Percentiles rank a stretch among this genome's conserved stretches.
phyloP scores from a whole-genome alignment of 2,329 filamentous ascomycete species.

The Knoxdaviesia proteae region DNA sequence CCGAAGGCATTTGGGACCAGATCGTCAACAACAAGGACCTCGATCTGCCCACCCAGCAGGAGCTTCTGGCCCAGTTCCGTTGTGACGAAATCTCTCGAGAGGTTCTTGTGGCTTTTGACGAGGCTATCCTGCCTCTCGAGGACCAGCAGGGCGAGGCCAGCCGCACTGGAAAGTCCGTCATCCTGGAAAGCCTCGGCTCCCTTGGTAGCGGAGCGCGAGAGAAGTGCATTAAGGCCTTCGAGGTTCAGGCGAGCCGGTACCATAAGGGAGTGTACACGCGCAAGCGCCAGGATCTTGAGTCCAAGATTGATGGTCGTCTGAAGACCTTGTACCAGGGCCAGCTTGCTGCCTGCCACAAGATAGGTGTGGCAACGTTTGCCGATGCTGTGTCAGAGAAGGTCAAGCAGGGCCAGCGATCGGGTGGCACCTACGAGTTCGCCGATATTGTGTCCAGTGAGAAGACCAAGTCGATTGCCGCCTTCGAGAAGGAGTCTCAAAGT shows the following conservation, averaged over 20 bases:
- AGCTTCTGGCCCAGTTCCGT: slow-evolving; percentile 86
- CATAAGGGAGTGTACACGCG: slow-evolving; percentile 86
- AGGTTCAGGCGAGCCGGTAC: slow-evolving; percentile 77
- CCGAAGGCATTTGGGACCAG: slow-evolving; percentile 90
- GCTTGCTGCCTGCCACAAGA: slow-evolving; percentile 71
- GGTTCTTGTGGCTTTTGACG: slow-evolving; percentile 67
- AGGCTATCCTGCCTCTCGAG: slow-evolving; percentile 63
- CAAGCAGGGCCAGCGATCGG: slow-evolving; percentile 82
- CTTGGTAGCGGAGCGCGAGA: slow-evolving; percentile 52
- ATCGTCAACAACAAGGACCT: slow-evolving; percentile 98
- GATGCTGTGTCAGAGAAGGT: slow-evolving; percentile 74
- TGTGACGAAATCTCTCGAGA: slow-evolving; percentile 93
- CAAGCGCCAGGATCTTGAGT: slow-evolving; percentile 68
- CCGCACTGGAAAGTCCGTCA: slow-evolving; percentile 48
- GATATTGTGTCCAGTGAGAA: slow-evolving; percentile 79
- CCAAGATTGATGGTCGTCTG: slow-evolving; percentile 70
- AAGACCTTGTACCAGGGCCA: slow-evolving; percentile 82
- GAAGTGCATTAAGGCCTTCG: slow-evolving; percentile 65
- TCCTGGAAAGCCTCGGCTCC: slow-evolving; percentile 55
- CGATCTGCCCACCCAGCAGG: slow-evolving; percentile 89
- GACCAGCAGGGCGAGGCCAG: slow-evolving; percentile 60
- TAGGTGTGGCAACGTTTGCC: slow-evolving; percentile 63
- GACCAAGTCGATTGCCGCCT: slow-evolving; percentile 50
- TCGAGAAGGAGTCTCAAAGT: slow-evolving; percentile 53
- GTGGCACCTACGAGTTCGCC: slow-evolving; percentile 79